A percentile compares a stretch with the other conserved stretches of the same genome.
phyloP scores from a whole-genome alignment of 352 stramenopile species.

The Phytophthora capsici region DNA sequence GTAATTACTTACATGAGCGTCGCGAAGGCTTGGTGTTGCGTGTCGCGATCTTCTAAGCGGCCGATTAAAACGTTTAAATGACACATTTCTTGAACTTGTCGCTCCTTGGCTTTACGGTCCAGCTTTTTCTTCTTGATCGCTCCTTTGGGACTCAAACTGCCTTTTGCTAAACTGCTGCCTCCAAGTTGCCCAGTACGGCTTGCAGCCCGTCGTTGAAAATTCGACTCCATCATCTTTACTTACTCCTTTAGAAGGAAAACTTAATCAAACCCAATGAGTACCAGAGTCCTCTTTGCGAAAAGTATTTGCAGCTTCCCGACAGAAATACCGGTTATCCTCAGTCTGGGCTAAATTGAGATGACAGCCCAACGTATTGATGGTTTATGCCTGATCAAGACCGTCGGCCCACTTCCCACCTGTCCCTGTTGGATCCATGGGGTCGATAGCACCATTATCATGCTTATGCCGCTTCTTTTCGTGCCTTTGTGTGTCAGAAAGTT shows the following conservation, averaged over 20 bases:
- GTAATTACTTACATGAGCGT: slow-evolving; percentile 45
- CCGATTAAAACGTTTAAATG: slow-evolving; percentile 57
- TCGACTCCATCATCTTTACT: slow-evolving; percentile 29
- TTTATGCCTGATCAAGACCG: slow-evolving; percentile 22
- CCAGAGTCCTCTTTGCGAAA: too few relatives aligned
- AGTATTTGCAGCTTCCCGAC: too few relatives aligned
- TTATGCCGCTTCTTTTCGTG: slow-evolving; percentile 26
- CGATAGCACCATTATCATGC: slow-evolving; percentile 15
- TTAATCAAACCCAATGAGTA: too few relatives aligned
- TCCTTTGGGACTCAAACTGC: slow-evolving; percentile 35
- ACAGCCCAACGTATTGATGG: too few relatives aligned
- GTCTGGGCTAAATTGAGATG: too few relatives aligned
- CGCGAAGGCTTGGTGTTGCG: slow-evolving; percentile 65
- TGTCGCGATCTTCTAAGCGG: slow-evolving; percentile 71
- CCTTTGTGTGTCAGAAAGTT: background rate
- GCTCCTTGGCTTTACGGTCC: slow-evolving; percentile 55
- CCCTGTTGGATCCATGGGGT: slow-evolving; percentile 33
- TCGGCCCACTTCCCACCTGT: slow-evolving; percentile 36
- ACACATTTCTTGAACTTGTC: slow-evolving; percentile 36
- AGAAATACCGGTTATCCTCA: too few relatives aligned
- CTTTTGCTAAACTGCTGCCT: background rate
- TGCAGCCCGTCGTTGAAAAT: slow-evolving; percentile 21
- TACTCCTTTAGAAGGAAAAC: background rate
- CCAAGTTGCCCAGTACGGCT: slow-evolving; percentile 6
- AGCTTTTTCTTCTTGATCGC: slow-evolving; percentile 52